phyloP scores from a whole-genome alignment of 2,329 filamentous ascomycete genomes.

The Orbilia quercus region DNA sequence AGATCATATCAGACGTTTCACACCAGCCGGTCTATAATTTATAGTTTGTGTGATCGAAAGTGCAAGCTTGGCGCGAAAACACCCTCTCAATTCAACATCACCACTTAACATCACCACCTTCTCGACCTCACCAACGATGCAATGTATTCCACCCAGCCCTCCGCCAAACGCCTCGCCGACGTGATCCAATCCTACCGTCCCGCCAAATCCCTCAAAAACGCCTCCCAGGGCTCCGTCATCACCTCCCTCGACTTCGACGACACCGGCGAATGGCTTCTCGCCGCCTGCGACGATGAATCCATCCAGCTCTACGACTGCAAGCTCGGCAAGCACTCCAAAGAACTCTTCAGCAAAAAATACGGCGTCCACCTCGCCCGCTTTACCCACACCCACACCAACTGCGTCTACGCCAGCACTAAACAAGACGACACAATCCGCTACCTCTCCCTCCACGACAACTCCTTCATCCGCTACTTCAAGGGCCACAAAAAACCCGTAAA shows the following conservation, averaged over 20 bases:
- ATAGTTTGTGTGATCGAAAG: no score
- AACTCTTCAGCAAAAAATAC: slow-evolving; percentile 93
- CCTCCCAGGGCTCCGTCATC: slow-evolving; percentile 66
- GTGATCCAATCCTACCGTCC: slow-evolving; percentile 69
- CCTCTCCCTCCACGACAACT: slow-evolving; percentile 92
- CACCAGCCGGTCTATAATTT: no score
- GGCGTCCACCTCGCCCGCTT: slow-evolving; percentile 94
- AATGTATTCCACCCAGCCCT: slow-evolving; percentile 58
- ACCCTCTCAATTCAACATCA: background rate
- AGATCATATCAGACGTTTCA: no score
- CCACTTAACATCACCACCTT: background rate
- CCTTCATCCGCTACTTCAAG: slow-evolving; percentile 94
- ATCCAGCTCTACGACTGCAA: slow-evolving; percentile 95
- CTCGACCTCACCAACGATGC: slow-evolving; percentile 6
- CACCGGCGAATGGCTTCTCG: slow-evolving; percentile 89
- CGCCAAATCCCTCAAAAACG: slow-evolving; percentile 62
- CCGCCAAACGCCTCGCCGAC: slow-evolving; percentile 61
- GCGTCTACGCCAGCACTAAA: slow-evolving; percentile 96
- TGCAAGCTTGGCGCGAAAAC: slow-evolving; percentile 13
- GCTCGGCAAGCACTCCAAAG: slow-evolving; percentile 89
- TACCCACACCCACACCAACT: slow-evolving; percentile 88
- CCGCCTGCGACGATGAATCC: slow-evolving; percentile 91
- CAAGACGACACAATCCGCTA: slow-evolving; percentile 89
- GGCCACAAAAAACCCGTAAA: slow-evolving; percentile 89
- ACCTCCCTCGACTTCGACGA: slow-evolving; percentile 97